Percentiles rank a stretch among this genome's conserved stretches.
phyloP scores from a whole-genome alignment of 1,139 yeast genomes.

The Scheffersomyces segobiensis region DNA sequence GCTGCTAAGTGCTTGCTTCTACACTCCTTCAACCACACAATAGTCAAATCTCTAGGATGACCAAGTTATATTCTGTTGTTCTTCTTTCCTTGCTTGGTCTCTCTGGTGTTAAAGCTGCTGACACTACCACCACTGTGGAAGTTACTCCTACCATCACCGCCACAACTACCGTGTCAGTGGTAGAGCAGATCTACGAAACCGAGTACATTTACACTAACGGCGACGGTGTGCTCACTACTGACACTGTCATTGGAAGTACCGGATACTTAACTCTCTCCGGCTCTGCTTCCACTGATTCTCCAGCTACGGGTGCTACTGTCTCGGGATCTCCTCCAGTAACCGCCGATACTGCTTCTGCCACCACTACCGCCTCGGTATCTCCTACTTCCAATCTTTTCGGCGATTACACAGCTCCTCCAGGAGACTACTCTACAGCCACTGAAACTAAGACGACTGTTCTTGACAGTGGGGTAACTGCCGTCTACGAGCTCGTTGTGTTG shows the following conservation, averaged over 20 bases:
- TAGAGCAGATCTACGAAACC: conserved; percentile 33
- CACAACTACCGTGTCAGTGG: conserved; percentile 28
- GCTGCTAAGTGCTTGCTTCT: not conserved
- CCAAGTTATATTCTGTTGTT: conserved; percentile 6
- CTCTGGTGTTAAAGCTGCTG: conserved; percentile 11
- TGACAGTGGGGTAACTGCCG: conserved; percentile 30
- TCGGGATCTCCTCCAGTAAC: conserved; percentile 3
- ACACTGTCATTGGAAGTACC: conserved; percentile 28
- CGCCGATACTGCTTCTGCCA: conserved; percentile 4
- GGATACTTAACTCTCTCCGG: conserved; percentile 2
- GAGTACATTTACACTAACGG: conserved; percentile 33
- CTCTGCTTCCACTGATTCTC: conserved; percentile 6
- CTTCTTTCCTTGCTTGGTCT: conserved; percentile 10
- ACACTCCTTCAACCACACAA: conserved; percentile 1
- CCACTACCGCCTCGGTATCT: conserved; percentile 3
- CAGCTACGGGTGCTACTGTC: conserved; percentile 5
- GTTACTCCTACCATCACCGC: conserved; percentile 33
- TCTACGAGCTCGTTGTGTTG: conserved; percentile 33
- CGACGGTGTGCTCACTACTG: conserved; percentile 35
- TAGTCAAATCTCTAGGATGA: conserved; percentile 1
- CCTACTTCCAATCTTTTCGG: conserved; percentile 1
- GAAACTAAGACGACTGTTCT: conserved; percentile 8
- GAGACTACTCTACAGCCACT: conserved; percentile 24
- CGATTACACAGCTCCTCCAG: conserved; percentile 18
- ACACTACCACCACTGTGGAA: conserved; percentile 24